These are phyloP conservation scores for Ceratobasidium sp. DNA, from an alignment of 1,284 basidiomycete genomes.

Conservation along the genomic window DNA sequence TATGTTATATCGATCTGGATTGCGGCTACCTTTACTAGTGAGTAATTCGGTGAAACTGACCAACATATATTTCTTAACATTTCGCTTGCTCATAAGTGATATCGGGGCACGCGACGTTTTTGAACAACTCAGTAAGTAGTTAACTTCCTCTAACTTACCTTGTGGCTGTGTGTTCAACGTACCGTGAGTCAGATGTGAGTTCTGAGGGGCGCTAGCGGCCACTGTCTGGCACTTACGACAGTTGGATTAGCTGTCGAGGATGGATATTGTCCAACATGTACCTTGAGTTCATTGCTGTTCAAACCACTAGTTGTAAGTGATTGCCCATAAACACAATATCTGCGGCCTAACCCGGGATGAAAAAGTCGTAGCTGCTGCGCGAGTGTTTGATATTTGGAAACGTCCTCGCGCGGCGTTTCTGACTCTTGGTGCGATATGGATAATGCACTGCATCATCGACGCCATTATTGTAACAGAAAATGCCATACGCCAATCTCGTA, in stretches of 20 bases:
- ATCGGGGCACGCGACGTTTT: not conserved
- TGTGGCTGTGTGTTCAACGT: not conserved
- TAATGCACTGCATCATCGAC: conserved; percentile 1
- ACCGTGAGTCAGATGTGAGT: not conserved
- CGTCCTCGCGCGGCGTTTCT: conserved; percentile 7
- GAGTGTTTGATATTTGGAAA: conserved; percentile 28
- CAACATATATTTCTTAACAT: too few species aligned
- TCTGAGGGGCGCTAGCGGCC: not conserved
- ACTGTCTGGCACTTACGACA: not conserved
- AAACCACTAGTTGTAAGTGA: conserved; percentile 30
- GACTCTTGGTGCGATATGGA: conserved; percentile 19
- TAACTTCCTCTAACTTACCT: not conserved
- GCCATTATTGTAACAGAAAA: not conserved
- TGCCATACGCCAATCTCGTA: conserved; percentile 2
- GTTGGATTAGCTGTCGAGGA: not conserved
- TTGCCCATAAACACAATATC: too few species aligned
- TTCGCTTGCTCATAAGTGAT: not conserved
- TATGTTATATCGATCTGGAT: conserved; percentile 12
- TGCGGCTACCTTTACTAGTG: not conserved
- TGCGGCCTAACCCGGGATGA: not conserved
- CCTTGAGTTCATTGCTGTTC: conserved; percentile 2
- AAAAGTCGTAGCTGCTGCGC: conserved; percentile 23
- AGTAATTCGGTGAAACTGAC: too few species aligned
- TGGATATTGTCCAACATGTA: conserved; percentile 7
- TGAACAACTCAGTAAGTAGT: not conserved